Conservation (phyloP, 768 basidiomycete genomes). For the Infundibulicybe gibba region DNA sequence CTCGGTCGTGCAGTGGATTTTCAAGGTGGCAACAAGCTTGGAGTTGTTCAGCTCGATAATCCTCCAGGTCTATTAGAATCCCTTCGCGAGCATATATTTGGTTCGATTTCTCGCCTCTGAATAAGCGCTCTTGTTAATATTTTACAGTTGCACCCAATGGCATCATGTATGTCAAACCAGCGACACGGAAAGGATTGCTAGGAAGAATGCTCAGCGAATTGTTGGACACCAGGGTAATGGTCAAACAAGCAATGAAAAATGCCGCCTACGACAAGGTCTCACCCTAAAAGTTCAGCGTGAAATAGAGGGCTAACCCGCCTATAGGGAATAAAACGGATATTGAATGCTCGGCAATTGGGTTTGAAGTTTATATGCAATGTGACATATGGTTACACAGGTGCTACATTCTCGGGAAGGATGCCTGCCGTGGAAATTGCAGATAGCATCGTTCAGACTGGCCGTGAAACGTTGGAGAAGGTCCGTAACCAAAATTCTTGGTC, state of each 20-base stretch:
- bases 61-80: slow-evolving; percentile 65
- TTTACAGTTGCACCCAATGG: slow-evolving; percentile 88
- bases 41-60: slow-evolving; percentile 70
- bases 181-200: slow-evolving; percentile 80
- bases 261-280: slow-evolving; percentile 70
- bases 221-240: slow-evolving; percentile 94
- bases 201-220: slow-evolving; percentile 91
- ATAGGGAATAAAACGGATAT: slow-evolving; percentile 68
- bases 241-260: slow-evolving; percentile 94
- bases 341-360: slow-evolving; percentile 90
- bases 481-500: background rate
- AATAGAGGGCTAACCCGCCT: too few species aligned
- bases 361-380: slow-evolving; percentile 94
- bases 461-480: slow-evolving; percentile 94
- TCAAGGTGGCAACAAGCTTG: slow-evolving; percentile 85
- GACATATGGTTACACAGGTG: slow-evolving; percentile 95
- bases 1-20: slow-evolving; percentile 86
- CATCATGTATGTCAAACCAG: slow-evolving; percentile 86
- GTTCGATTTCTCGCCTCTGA: slow-evolving; percentile 33
- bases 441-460: slow-evolving; percentile 93
- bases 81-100: slow-evolving; percentile 72
- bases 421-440: slow-evolving; percentile 98
- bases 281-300: too few species aligned
- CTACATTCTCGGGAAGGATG: slow-evolving; percentile 95
- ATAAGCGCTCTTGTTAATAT: background rate